Percentiles rank a stretch among this genome's conserved stretches.
Conservation (phyloP, 352 stramenopile species). For the Blastocystis sp. region DNA sequence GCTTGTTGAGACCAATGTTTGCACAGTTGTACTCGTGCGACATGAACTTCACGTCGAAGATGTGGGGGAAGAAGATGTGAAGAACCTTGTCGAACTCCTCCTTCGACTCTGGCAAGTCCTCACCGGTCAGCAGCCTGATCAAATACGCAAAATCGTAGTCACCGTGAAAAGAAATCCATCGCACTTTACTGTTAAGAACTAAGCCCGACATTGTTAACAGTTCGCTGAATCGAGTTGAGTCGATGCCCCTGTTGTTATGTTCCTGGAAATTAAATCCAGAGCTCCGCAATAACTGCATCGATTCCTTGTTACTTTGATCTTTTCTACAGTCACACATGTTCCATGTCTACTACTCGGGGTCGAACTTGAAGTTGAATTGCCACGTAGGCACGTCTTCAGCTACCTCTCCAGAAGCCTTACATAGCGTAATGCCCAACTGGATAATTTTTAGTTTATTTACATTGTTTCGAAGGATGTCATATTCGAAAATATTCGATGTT, state of each 20-base stretch:
- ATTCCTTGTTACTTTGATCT: constrained; percentile 36
- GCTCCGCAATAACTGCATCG: background rate
- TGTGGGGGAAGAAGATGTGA: constrained; percentile 54
- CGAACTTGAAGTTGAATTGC: constrained; percentile 61
- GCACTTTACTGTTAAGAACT: constrained; percentile 44
- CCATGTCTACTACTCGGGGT: background rate
- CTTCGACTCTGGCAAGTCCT: constrained; percentile 7
- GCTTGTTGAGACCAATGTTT: constrained; percentile 23
- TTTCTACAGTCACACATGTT: background rate
- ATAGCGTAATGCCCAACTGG: constrained; percentile 59
- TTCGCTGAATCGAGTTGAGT: constrained; percentile 40
- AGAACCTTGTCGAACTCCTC: constrained; percentile 17
- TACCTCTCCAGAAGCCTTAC: background rate
- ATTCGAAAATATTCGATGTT: constrained; percentile 53
- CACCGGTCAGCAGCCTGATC: constrained; percentile 23
- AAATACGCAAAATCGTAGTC: constrained; percentile 60
- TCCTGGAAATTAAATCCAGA: constrained; percentile 34
- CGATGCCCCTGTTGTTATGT: background rate
- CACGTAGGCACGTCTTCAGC: constrained; percentile 35
- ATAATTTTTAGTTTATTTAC: constrained; percentile 61
- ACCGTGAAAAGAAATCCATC: constrained; percentile 60
- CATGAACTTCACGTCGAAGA: constrained; percentile 59
- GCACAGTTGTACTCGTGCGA: background rate
- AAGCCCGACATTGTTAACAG: constrained; percentile 56
- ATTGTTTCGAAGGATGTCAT: constrained; percentile 44